Percentiles rank a stretch among this genome's conserved stretches.
phyloP scores from a whole-genome alignment of 2,329 filamentous ascomycete species.

The Cercospora sp. region DNA sequence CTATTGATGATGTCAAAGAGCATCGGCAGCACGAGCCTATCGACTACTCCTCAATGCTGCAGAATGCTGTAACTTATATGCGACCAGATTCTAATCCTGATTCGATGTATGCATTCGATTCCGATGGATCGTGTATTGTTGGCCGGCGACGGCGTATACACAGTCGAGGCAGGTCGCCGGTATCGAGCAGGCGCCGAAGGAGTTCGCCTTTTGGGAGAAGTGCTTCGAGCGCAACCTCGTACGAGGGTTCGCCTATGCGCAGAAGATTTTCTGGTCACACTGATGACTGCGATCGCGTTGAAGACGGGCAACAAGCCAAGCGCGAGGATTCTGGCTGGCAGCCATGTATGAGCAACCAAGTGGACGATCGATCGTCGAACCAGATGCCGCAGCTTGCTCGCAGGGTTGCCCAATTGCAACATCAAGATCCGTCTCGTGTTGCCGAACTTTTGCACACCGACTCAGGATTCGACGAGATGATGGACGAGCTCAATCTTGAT shows the following conservation, averaged over 20 bases:
- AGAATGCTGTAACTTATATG: slow-evolving; percentile 37
- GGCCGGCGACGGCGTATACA: slow-evolving; percentile 30
- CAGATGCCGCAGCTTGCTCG: not conserved
- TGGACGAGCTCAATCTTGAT: slow-evolving; percentile 26
- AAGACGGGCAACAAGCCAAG: slow-evolving; percentile 13
- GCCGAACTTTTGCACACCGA: slow-evolving; percentile 38
- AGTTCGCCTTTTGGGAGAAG: slow-evolving; percentile 40
- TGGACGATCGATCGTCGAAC: not conserved
- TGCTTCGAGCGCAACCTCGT: slow-evolving; percentile 34
- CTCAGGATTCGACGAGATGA: slow-evolving; percentile 49
- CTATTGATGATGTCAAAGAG: slow-evolving; percentile 46
- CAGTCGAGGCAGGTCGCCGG: slow-evolving; percentile 39
- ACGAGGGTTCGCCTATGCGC: slow-evolving; percentile 21
- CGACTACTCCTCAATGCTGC: slow-evolving; percentile 6
- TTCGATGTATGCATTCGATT: slow-evolving; percentile 47
- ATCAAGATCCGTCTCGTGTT: not conserved
- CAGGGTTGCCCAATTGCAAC: slow-evolving; percentile 6
- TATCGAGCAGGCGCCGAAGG: slow-evolving; percentile 36
- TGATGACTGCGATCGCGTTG: slow-evolving; percentile 4
- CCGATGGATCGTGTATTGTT: slow-evolving; percentile 49
- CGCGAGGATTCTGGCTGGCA: slow-evolving; percentile 6
- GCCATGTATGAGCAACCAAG: not conserved
- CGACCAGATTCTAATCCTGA: slow-evolving; percentile 43
- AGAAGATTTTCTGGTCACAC: not conserved
- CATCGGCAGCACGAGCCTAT: slow-evolving; percentile 17